Evolutionary conservation across 306 rosid species (phyloP), one percentile per base, ranked within the genome.

Genomic region (Begonia masoniana): DNA sequence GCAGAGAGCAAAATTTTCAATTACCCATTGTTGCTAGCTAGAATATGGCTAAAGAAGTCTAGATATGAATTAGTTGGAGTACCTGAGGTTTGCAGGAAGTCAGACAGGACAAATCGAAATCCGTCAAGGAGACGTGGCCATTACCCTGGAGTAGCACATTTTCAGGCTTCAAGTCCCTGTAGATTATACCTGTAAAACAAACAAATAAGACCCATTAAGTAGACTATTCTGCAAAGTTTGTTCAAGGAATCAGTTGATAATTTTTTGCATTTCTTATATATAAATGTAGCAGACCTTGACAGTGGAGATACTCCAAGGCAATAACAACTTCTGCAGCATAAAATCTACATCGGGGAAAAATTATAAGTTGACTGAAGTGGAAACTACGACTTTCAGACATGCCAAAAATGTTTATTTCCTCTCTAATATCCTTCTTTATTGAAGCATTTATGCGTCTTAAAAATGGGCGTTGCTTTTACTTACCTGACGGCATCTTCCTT

Each of bases 261-360:
- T 7, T 31, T 31, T 31, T 31, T 31, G 1, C 39, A 31, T 31
- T 45, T n/a, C 4, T 3, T n/a, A 45, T 45, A 45, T 45, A 12
- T 13, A 39, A 36, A 49, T 14, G 3, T 35, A 8, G 48, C 62
- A 61, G 59, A 91, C 97, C 97, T 68, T 75, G 94, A 73, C 96
- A 91, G 64, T 91, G 99, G 63, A 91, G 99, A 68, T 91, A 91
- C 81, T 91, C 99, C 82, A 91, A 69, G 52, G 96, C 99, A 60
- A 86, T 60, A 50, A 86, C 59, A 50, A 91, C 88, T 74, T 91
- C 99, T 51, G 82, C 82, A 52, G 87, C 86, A 67, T 81, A 91
- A 77, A 91, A 91, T 76, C 99, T 91, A 57, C 62, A 48, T 53
- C 60, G 6, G 35, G 4, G 35, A 26, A 26, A 26, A 26, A 26